These are phyloP conservation scores for Hypoxylon trugodes DNA, from an alignment of 495 filamentous ascomycete genomes.

Conservation along the genomic window DNA sequence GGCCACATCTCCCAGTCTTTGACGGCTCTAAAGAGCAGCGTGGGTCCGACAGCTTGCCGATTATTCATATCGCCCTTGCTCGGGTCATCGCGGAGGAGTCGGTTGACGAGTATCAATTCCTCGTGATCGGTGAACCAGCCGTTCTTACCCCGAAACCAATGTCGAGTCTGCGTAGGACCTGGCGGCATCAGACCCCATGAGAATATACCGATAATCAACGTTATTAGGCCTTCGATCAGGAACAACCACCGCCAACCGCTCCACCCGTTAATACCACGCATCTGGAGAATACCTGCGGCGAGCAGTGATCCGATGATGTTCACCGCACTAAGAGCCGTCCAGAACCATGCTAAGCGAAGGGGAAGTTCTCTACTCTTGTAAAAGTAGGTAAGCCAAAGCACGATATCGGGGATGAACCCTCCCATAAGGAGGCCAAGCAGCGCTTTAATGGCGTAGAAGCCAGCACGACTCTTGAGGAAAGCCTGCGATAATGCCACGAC, in stretches of 20 bases:
- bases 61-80: slow-evolving; percentile 73
- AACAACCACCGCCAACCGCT: slow-evolving; percentile 64
- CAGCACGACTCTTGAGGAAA: slow-evolving; percentile 46
- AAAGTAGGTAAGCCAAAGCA: slow-evolving; percentile 64
- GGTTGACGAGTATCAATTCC: slow-evolving; percentile 67
- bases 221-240: slow-evolving; percentile 64
- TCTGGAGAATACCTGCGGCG: slow-evolving; percentile 59
- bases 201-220: slow-evolving; percentile 58
- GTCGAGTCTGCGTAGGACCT: slow-evolving; percentile 59
- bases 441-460: slow-evolving; percentile 53
- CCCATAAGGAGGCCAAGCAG: slow-evolving; percentile 59
- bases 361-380: slow-evolving; percentile 62
- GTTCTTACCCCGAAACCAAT: slow-evolving; percentile 61
- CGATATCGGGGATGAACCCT: slow-evolving; percentile 60
- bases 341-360: slow-evolving; percentile 60
- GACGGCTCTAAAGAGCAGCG: slow-evolving; percentile 57
- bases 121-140: slow-evolving; percentile 71
- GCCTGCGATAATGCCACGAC: slow-evolving; percentile 52
- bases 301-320: slow-evolving; percentile 60
- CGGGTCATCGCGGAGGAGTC: slow-evolving; percentile 70
- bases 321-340: slow-evolving; percentile 55
- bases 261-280: slow-evolving; percentile 59
- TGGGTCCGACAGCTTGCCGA: slow-evolving; percentile 56
- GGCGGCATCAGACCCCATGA: slow-evolving; percentile 65
- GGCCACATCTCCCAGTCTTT: slow-evolving; percentile 68